These are phyloP conservation scores for Russula olivacea DNA, from an alignment of 768 basidiomycete species.

Conservation along the genomic window DNA sequence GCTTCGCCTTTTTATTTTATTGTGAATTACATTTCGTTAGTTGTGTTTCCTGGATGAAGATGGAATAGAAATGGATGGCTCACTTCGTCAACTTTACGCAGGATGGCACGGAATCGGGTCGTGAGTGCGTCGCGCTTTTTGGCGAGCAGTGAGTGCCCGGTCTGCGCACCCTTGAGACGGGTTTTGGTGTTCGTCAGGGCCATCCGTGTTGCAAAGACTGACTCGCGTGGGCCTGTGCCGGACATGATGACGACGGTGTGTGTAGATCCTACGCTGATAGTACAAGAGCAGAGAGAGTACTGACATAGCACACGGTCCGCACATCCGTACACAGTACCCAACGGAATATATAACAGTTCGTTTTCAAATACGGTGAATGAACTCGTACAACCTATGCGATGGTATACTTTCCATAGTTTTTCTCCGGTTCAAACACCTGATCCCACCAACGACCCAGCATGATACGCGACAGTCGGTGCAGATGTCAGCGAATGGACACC, in stretches of 20 bases:
- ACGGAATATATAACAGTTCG: background rate
- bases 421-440: slow-evolving; percentile 90
- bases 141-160: slow-evolving; percentile 89
- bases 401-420: slow-evolving; percentile 89
- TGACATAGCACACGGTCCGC: slow-evolving; percentile 5
- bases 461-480: background rate
- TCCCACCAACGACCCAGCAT: background rate
- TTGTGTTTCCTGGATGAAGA: no score
- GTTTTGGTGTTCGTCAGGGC: slow-evolving; percentile 89
- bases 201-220: slow-evolving; percentile 96
- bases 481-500: background rate
- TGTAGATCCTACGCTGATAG: background rate
- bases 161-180: slow-evolving; percentile 87
- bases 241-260: slow-evolving; percentile 53
- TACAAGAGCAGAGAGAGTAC: background rate
- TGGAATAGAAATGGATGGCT: background rate
- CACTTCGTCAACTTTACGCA: slow-evolving; percentile 97
- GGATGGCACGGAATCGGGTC: slow-evolving; percentile 88
- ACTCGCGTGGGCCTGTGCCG: slow-evolving; percentile 83
- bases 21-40: background rate
- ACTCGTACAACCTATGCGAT: slow-evolving; percentile 40
- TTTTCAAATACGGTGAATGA: background rate
- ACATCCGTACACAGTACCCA: background rate
- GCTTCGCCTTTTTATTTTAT: slow-evolving; percentile 65
- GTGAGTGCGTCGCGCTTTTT: slow-evolving; percentile 98